Evolutionary conservation across 2,329 filamentous ascomycete genomes (phyloP), one percentile per base, ranked within the genome.

Genomic region (Macrophomina phaseolina): DNA sequence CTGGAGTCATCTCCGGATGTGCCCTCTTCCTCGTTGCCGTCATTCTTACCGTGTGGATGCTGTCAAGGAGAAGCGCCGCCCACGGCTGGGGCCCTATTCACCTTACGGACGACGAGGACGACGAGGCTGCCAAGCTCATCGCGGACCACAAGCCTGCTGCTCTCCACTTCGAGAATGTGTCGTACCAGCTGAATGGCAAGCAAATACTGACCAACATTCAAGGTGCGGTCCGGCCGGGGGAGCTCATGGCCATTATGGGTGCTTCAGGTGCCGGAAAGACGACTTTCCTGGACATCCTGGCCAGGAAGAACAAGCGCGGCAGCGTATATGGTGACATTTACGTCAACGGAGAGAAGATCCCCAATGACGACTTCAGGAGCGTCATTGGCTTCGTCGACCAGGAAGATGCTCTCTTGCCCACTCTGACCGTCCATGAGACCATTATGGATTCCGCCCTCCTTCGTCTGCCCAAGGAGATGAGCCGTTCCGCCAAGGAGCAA

Each of bases 381-480:
- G 93, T 98, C 62, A 91, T 97, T 70, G 95, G 96, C 28, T 99
- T 98, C 73, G 95, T 99, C 48, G 95, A 99, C 73, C 95, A 99
- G 80, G 95, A 99, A 75, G 95, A 99, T 76, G 97, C 94, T 5
- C 94, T 99, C 89, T 85, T 99, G 51, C 90, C 95, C 0, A 99
- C 95, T 0, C 83, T 99, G 71, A 99, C 95, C 0, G 95, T 99
- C 8, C 95, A 99, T 77, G 95, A 99, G 80, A 99, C 95, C 0
- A 99, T 99, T 69, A 84, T 97, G 70, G 97, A 92, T 72, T 98
- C 94, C 74, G 95, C 95, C 32, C 83, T 98, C 18, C 87, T 99
- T 58, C 89, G 96, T 71, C 85, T 99, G n/a, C 95, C 95, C 4
- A 90, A 90, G 63, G 91, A 96, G 72, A 99, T 99, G 95, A 91